These are phyloP conservation scores for Thamnidium elegans DNA, from an alignment of 192 early-diverging fungal genomes.

Conservation along the genomic window DNA sequence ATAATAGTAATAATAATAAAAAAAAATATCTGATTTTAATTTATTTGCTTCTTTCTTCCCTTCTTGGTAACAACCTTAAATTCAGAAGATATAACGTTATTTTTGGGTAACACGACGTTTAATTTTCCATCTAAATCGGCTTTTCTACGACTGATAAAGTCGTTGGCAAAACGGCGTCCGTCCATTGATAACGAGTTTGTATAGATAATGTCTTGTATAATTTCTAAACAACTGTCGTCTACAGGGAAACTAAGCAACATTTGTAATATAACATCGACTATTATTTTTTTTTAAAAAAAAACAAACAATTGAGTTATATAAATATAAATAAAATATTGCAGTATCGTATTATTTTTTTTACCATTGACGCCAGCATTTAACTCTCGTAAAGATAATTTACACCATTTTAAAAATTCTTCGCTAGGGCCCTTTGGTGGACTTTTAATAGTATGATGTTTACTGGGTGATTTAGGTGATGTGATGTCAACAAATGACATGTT, in stretches of 20 bases:
- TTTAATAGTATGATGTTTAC: background rate
- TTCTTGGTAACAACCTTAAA: constrained; percentile 22
- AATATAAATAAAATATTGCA: too few relatives aligned
- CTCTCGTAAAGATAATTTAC: constrained; percentile 59
- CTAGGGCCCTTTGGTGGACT: background rate
- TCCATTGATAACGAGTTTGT: constrained; percentile 66
- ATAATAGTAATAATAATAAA: constrained; percentile 8
- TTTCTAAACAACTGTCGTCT: constrained; percentile 60
- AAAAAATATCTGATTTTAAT: background rate
- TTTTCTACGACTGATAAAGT: constrained; percentile 71
- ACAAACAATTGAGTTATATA: background rate
- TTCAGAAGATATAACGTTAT: constrained; percentile 3
- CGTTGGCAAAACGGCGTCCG: constrained; percentile 73
- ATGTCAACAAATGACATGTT: background rate
- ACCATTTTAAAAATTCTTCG: constrained; percentile 48
- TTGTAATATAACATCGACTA: constrained; percentile 67
- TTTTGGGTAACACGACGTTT: constrained; percentile 17
- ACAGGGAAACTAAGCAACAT: constrained; percentile 70
- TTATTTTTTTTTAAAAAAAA: background rate
- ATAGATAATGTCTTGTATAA: constrained; percentile 72
- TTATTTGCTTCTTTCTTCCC: constrained; percentile 25
- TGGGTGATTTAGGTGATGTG: background rate
- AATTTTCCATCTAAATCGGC: constrained; percentile 51
- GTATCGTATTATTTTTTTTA: constrained; percentile 20
- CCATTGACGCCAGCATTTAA: constrained; percentile 54